Evolutionary conservation across 768 basidiomycete genomes (phyloP).

Genomic region (Chlorophyllum brunneum): DNA sequence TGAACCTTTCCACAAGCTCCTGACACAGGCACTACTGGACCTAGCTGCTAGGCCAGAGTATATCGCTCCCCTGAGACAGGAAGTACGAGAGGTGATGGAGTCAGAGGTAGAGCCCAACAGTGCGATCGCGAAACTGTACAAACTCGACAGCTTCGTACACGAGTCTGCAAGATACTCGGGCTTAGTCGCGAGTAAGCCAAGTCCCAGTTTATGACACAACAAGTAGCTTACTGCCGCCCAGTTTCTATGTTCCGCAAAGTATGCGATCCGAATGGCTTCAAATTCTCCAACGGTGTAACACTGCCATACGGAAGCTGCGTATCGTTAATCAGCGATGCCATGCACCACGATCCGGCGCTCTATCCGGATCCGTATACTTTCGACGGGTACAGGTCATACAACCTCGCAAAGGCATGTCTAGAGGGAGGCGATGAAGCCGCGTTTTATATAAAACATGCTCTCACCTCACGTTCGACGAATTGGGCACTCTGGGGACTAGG

Average conservation of each 20-base stretch:
- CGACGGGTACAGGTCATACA: constrained; percentile 45
- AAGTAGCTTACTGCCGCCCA: constrained; percentile 15
- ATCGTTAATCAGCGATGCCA: constrained; percentile 18
- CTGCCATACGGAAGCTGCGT: constrained; percentile 30
- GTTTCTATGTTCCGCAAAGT: constrained; percentile 28
- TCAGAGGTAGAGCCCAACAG: constrained; percentile 29
- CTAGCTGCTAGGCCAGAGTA: constrained; percentile 30
- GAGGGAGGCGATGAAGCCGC: constrained; percentile 18
- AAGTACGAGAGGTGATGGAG: constrained; percentile 27
- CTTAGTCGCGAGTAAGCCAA: constrained; percentile 16
- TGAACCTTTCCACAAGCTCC: too few relatives aligned
- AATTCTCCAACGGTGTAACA: constrained; percentile 39
- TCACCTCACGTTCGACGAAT: constrained; percentile 19
- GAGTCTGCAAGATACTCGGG: constrained; percentile 38
- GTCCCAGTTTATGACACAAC: background rate
- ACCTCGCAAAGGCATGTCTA: constrained; percentile 19
- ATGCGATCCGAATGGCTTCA: constrained; percentile 29
- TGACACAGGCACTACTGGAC: too few relatives aligned
- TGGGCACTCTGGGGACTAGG: constrained; percentile 33
- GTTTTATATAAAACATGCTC: constrained; percentile 24
- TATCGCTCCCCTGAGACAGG: constrained; percentile 33
- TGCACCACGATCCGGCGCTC: constrained; percentile 18
- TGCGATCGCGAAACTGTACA: constrained; percentile 34
- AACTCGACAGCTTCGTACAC: constrained; percentile 48
- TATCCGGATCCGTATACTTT: constrained; percentile 35